Evolutionary conservation across 2,329 filamentous ascomycete genomes (phyloP).

Genomic region (Gnomoniopsis smithogilvyi): DNA sequence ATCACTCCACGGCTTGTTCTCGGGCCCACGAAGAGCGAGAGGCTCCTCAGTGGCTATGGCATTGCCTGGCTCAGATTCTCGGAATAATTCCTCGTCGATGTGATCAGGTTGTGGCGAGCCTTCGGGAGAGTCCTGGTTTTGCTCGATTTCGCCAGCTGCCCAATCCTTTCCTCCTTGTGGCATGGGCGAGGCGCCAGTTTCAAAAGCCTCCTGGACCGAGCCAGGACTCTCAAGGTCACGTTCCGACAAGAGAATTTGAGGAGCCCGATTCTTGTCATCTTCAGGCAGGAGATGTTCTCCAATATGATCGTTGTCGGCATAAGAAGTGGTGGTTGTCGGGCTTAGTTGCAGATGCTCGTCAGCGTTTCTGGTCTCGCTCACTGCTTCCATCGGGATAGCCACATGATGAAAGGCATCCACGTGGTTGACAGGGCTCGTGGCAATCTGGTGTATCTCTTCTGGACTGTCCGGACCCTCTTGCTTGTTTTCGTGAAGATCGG

Average conservation of each 20-base stretch:
- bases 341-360: background rate
- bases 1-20: background rate
- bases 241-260: background rate
- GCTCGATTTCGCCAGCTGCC: background rate
- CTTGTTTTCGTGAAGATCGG: background rate
- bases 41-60: background rate
- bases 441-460: background rate
- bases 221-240: background rate
- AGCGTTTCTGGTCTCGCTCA: background rate
- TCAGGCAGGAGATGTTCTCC: background rate
- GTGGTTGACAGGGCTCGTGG: background rate
- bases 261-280: background rate
- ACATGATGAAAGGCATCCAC: background rate
- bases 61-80: background rate
- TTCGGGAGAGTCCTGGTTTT: background rate
- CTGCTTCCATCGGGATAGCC: background rate
- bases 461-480: background rate
- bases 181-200: background rate
- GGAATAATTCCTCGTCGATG: background rate
- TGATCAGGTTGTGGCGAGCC: background rate
- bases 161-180: background rate
- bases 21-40: background rate
- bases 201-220: background rate
- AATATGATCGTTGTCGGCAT: background rate
- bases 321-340: background rate